Base-by-base conservation (phyloP, 108 stramenopile species). In the Discostella stelligeroides region DNA sequence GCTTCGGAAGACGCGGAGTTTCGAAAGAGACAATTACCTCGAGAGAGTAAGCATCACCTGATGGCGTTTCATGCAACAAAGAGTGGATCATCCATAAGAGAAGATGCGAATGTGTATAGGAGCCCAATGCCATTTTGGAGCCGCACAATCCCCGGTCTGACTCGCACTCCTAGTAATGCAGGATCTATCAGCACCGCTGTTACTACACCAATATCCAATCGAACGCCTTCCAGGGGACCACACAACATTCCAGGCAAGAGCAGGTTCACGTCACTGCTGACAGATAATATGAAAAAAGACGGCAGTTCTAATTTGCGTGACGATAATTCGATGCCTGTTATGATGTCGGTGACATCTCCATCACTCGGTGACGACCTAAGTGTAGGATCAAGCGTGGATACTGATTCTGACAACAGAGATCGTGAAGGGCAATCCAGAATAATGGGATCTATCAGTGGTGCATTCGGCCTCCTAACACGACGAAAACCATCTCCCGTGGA, bases 401-500 rank as follows among this genome's bases (percentile, higher is more conserved):
- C 50, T 27, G 46, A 63, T 10, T 20, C 27, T 13, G 56, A 73
- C 39, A 47, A 48, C 50, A 56, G 60, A 39, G 34, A 53, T 15
- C 24, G 57, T 3, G 60, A 62, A 54, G 69, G 63, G 15, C 40
- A 83, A 46, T 63, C 68, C 10, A 65, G 82, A 13, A 55, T 89
- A 34, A 88, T 88, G 68, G 82, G 84, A n/a, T 86, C 92, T n/a
- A 63, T 93, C 1, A 82, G 88, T 54, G 92, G 87, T 61, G 89
- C 88, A 24, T 68, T 93, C 15, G 89, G 88, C 43, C 70, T 91
- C 7, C 47, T 93, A 59, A 85, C 88, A 4, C 75, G 88, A n/a
- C 76, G 84, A 15, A 90, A 88, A 43, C 67, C 67, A 20, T 60
- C 82, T 13, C 63, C 40, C 7, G 27, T 48, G 30, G 24, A 30